phyloP scores from a whole-genome alignment of 2,329 filamentous ascomycete genomes.

The Pseudogymnoascus sp. region DNA sequence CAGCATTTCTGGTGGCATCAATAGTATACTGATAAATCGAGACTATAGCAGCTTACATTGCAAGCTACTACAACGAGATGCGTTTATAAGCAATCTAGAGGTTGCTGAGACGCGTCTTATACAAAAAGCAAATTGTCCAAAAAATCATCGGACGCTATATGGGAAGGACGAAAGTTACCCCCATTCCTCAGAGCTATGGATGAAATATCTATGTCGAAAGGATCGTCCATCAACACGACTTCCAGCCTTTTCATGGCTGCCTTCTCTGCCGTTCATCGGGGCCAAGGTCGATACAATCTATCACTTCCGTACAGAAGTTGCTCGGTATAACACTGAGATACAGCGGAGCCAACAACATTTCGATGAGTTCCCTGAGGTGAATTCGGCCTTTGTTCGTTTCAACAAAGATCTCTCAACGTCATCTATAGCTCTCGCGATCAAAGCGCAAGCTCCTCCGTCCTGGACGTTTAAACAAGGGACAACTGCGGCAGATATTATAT shows the following conservation, averaged over 20 bases:
- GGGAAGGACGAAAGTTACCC: too few species aligned
- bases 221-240: conserved; percentile 76
- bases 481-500: conserved; percentile 78
- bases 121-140: conserved; percentile 47
- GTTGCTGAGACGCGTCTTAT: conserved; percentile 74
- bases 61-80: conserved; percentile 67
- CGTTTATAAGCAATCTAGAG: conserved; percentile 65
- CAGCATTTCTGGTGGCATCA: conserved; percentile 83
- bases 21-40: conserved; percentile 88
- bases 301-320: conserved; percentile 73
- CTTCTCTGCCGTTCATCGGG: conserved; percentile 62
- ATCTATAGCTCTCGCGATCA: conserved; percentile 43
- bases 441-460: conserved; percentile 9
- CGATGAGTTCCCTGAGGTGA: conserved; percentile 79
- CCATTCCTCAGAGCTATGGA: conserved; percentile 30
- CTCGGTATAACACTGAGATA: conserved; percentile 79
- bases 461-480: conserved; percentile 47
- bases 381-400: conserved; percentile 92
- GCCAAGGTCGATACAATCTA: conserved; percentile 90
- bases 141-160: too few species aligned
- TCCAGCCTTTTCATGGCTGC: conserved; percentile 64
- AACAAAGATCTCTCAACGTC: conserved; percentile 75
- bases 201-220: conserved; percentile 40
- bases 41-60: conserved; percentile 71
- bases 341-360: conserved; percentile 74